Conservation (phyloP, 202 grass and related monocot genomes). For the Zoysia matrella region DNA sequence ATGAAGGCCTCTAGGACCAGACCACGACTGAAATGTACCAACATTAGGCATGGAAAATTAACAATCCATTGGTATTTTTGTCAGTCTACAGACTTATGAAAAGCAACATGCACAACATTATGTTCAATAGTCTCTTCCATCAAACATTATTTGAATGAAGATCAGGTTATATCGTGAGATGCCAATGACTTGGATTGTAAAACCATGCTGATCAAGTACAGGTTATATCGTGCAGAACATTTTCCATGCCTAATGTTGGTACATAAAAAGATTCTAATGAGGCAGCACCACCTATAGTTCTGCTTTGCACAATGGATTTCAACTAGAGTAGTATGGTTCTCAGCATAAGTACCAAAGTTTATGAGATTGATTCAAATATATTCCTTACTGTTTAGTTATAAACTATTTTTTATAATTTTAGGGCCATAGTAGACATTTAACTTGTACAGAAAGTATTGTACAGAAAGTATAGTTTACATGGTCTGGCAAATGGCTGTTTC, state of each 20-base stretch:
- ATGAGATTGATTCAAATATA: neutral
- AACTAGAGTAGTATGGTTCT: neutral
- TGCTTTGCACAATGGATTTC: neutral
- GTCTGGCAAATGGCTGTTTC: neutral
- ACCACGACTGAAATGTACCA: conserved; percentile 30
- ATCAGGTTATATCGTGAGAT: neutral
- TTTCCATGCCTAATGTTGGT: neutral
- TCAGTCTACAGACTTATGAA: conserved; percentile 11
- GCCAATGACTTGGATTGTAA: conserved; percentile 15
- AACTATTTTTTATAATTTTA: neutral
- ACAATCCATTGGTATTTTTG: neutral
- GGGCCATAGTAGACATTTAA: neutral
- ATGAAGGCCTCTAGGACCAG: too few species aligned
- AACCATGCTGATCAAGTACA: conserved; percentile 5
- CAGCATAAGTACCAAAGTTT: neutral
- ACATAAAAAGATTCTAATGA: conserved; percentile 32
- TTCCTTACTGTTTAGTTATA: neutral
- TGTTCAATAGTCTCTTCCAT: conserved; percentile 8
- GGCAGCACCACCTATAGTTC: neutral
- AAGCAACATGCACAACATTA: neutral
- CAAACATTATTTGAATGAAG: conserved; percentile 15
- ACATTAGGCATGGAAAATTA: too few species aligned
- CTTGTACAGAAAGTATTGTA: neutral
- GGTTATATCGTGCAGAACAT: neutral
- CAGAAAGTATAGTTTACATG: neutral